These are phyloP conservation scores for Chrysoporthe deuterocubensis DNA, from an alignment of 2,329 filamentous ascomycete species.

Conservation along the genomic window DNA sequence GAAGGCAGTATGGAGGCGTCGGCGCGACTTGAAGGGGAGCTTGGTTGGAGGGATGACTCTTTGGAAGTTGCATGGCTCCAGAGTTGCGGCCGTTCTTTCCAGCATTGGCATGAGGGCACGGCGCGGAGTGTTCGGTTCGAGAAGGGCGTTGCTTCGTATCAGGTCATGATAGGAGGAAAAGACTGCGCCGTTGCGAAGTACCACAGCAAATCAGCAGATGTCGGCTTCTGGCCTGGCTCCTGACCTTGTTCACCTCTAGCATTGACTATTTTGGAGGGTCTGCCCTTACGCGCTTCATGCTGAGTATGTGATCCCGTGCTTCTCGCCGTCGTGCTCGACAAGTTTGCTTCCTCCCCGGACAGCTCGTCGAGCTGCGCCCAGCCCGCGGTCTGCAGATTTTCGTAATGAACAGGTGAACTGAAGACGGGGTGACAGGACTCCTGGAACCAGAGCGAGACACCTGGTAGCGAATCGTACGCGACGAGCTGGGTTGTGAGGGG, in stretches of 20 bases:
- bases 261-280: background rate
- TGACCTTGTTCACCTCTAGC: background rate
- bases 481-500: background rate
- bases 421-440: background rate
- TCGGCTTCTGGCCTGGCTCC: background rate
- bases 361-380: background rate
- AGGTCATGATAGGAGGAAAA: constrained; percentile 24
- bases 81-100: constrained; percentile 59
- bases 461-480: background rate
- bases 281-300: constrained; percentile 29
- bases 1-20: constrained; percentile 54
- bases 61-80: constrained; percentile 61
- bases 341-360: constrained; percentile 1
- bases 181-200: constrained; percentile 7
- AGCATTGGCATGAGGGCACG: constrained; percentile 50
- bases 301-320: constrained; percentile 15
- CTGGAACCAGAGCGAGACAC: background rate
- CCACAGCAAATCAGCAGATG: constrained; percentile 17
- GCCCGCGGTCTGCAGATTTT: background rate
- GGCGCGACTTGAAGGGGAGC: constrained; percentile 43
- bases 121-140: constrained; percentile 20
- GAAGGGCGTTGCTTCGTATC: constrained; percentile 14
- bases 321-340: constrained; percentile 16
- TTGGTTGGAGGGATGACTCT: constrained; percentile 51
- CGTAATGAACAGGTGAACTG: no score